These are phyloP conservation scores for Lachnellula occidentalis DNA, from an alignment of 2,329 filamentous ascomycete species.

Conservation along the genomic window DNA sequence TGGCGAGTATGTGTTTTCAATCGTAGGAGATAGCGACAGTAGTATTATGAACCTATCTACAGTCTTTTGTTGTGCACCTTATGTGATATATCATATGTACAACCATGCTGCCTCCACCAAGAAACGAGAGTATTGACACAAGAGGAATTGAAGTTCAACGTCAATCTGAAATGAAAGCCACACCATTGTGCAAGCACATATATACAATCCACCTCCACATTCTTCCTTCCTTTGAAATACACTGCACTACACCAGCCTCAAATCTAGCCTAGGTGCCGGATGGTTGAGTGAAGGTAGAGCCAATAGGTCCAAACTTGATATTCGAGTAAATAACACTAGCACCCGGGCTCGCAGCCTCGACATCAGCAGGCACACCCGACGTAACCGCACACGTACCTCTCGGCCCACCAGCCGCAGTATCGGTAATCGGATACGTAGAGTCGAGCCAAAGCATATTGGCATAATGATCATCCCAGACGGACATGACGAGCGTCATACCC, in stretches of 20 bases:
- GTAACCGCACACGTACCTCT: conserved; percentile 50
- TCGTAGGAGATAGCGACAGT: no score
- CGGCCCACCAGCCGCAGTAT: conserved; percentile 41
- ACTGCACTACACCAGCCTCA: no score
- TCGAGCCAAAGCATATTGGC: conserved; percentile 73
- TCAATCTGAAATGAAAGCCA: neutral
- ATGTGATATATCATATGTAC: no score
- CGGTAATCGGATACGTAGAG: conserved; percentile 52
- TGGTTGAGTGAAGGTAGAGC: conserved; percentile 25
- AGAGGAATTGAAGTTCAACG: neutral
- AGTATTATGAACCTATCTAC: no score
- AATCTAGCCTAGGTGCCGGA: neutral
- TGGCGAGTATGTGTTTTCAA: no score
- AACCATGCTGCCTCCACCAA: neutral
- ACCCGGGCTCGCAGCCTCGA: conserved; percentile 43
- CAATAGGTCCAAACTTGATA: conserved; percentile 30
- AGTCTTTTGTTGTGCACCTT: no score
- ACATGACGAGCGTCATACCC: conserved; percentile 62
- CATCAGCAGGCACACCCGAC: conserved; percentile 45
- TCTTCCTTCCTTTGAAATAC: neutral
- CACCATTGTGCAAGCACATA: neutral
- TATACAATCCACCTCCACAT: neutral
- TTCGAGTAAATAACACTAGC: conserved; percentile 37
- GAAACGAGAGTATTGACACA: neutral
- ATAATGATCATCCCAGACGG: conserved; percentile 50